A percentile compares a stretch with the other conserved stretches of the same genome.
Conservation (phyloP, 805 yeast species). For the Scheffersomyces amazonensis region DNA sequence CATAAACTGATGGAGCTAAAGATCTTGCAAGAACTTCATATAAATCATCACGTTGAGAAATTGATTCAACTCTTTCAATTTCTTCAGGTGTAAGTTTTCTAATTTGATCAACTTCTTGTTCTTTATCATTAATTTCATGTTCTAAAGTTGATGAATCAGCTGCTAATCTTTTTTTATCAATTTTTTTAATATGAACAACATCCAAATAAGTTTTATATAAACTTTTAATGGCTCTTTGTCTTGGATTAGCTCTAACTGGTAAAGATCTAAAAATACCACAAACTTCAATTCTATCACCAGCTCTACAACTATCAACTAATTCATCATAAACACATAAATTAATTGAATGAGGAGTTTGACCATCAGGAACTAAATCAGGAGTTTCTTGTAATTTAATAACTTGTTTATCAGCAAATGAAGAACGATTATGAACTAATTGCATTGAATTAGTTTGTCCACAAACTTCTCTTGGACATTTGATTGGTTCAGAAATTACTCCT, state of each 20-base stretch:
- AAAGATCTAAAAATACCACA: constrained; percentile 93
- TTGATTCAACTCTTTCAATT: constrained; percentile 56
- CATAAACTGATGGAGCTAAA: constrained; percentile 95
- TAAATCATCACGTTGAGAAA: constrained; percentile 68
- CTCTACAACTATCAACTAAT: constrained; percentile 88
- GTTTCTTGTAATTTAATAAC: constrained; percentile 93
- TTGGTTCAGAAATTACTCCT: constrained; percentile 91
- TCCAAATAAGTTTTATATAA: constrained; percentile 91
- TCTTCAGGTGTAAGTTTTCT: constrained; percentile 71
- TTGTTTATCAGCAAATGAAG: constrained; percentile 93
- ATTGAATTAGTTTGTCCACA: constrained; percentile 84
- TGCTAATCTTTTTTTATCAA: constrained; percentile 78
- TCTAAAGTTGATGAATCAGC: constrained; percentile 68
- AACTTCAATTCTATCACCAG: constrained; percentile 95
- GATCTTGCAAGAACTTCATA: constrained; percentile 87
- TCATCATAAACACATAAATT: constrained; percentile 94
- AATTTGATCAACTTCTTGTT: constrained; percentile 75
- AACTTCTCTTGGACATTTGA: constrained; percentile 83
- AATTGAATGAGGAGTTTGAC: constrained; percentile 97
- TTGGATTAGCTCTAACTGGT: constrained; percentile 84
- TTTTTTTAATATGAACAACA: constrained; percentile 87
- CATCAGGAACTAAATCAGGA: constrained; percentile 95
- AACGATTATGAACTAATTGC: constrained; percentile 88
- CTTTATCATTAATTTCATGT: constrained; percentile 52
- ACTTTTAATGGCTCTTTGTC: constrained; percentile 78